Evolutionary conservation across 163 green algal genomes (phyloP), one percentile per base, ranked within the genome.

Genomic region (Chloromonas sp.): DNA sequence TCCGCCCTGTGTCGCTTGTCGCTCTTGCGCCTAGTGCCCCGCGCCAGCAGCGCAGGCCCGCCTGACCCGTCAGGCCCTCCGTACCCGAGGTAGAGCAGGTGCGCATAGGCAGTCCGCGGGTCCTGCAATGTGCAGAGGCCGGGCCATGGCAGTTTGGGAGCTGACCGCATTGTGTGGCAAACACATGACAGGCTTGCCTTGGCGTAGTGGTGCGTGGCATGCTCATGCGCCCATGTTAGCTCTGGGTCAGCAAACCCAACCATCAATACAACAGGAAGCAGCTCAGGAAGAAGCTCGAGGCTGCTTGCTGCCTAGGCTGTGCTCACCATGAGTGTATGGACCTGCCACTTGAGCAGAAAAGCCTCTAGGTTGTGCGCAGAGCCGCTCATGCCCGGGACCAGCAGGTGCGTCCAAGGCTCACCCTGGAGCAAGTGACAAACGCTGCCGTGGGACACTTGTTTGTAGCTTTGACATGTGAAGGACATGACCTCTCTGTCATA

Each of bases 71-170:
- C 58, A 86, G 90, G 58, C 79, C 90, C 79, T 36, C 87, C 92
- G 14, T 85, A 91, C n/a, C 94, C 95, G 59, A 98, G 88, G 87
- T 97, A 97, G 77, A 96, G 87, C 60, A 95, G 89, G 90, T 96
- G 88, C 0, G 86, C 90, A 61, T 95, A 85, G 13, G 88, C 85
- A 61, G 60, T 84, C 5, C 88, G 85, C 0, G 94, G 94, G 60
- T 94, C 87, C 14, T 83, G 70, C 13, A 89, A 78, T 13, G 85
- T 84, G 79, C 70, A 83, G 82, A 36, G 36, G 36, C 36, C 36
- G 36, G 36, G 36, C 36, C 36, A 36, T 36, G 36, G 36, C 36
- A 36, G 36, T 36, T 36, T 36, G 36, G 36, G 36, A 36, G 36
- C 36, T 36, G 36, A 36, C 36, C 36, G 36, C 36, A 36, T 36